Evolutionary conservation across 2,329 filamentous ascomycete genomes (phyloP), one percentile per base, ranked within the genome.

Genomic region (Fusarium buxicola): DNA sequence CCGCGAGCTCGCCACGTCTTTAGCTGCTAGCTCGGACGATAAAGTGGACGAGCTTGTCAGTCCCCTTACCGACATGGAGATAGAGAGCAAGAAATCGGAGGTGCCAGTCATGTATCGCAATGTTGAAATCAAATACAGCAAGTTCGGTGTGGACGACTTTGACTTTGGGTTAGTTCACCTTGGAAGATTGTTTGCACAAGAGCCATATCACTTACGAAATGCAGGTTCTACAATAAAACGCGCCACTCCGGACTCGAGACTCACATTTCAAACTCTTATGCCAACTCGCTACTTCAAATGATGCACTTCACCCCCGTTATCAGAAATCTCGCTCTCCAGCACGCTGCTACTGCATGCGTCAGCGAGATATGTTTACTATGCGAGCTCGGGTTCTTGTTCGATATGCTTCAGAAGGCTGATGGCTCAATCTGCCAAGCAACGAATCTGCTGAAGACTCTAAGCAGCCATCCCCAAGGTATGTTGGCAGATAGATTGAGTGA

Each of bases 131-230:
- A 97, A 97, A 75, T 99, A 98, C 80, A 97, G 94, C 82, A 96
- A 93, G 74, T 99, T 97, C 76, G 95, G 95, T 16, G 93, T 99
- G n/a, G 94, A 98, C 71, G 96, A 99, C 76, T 99, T 99, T 75
- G 95, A 99, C 76, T 99, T 99, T 77, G 90, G 91, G 88, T 92
- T 79, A 70, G 87, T 77, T 27, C 13, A n/a, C 18, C 24, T 24
- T 30, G 10, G 35, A 25, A 16, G n/a, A 24, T 55, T 62, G 41
- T 56, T 49, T 28, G 18, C 8, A 27, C 2, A 27, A 11, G 45
- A 16, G 7, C 12, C n/a, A 25, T 1, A 18, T 44, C n/a, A 36
- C 70, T 74, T 24, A 73, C 55, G 15, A 18, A 8, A 12, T 11
- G 5, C 64, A 92, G 92, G 55, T 98, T 92, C 75, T 99, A 96